A percentile compares a stretch with the other conserved stretches of the same genome.
phyloP scores from a whole-genome alignment of 495 filamentous ascomycete species.

The Trichoderma orchidacearum region DNA sequence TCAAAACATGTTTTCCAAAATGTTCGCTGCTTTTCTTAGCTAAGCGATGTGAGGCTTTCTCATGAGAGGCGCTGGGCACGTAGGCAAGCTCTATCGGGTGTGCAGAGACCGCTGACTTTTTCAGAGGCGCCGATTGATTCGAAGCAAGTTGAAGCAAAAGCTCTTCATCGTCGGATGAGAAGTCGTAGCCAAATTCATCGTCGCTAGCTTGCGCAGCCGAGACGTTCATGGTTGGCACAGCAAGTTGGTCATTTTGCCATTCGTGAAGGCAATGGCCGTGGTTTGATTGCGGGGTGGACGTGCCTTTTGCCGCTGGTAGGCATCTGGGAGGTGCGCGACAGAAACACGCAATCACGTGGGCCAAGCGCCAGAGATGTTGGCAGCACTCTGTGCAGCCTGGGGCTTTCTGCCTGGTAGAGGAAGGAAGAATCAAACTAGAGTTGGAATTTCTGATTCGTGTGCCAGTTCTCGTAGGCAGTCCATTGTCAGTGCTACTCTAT shows the following conservation, averaged over 20 bases:
- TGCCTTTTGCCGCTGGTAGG: background rate
- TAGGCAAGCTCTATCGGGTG: background rate
- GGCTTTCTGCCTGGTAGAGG: too few relatives aligned
- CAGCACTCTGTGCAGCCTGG: too few relatives aligned
- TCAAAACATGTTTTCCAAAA: background rate
- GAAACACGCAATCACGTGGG: background rate
- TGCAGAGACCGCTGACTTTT: background rate
- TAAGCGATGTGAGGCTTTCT: too few relatives aligned
- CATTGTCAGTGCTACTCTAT: too few relatives aligned
- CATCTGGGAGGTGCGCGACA: background rate
- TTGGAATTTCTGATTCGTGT: too few relatives aligned
- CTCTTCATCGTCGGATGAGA: constrained; percentile 46
- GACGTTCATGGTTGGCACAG: constrained; percentile 1
- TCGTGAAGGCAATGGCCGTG: background rate
- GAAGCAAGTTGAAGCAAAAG: constrained; percentile 6
- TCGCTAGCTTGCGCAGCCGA: constrained; percentile 15
- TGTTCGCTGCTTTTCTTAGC: too few relatives aligned
- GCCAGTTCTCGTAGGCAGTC: too few relatives aligned
- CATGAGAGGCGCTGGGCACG: background rate
- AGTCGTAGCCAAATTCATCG: constrained; percentile 63
- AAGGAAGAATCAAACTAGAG: too few relatives aligned
- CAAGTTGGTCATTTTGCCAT: background rate
- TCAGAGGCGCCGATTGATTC: background rate
- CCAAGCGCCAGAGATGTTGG: background rate
- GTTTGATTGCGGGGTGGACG: background rate